phyloP scores from a whole-genome alignment of 768 basidiomycete species.

The Gloeophyllum trabeum region DNA sequence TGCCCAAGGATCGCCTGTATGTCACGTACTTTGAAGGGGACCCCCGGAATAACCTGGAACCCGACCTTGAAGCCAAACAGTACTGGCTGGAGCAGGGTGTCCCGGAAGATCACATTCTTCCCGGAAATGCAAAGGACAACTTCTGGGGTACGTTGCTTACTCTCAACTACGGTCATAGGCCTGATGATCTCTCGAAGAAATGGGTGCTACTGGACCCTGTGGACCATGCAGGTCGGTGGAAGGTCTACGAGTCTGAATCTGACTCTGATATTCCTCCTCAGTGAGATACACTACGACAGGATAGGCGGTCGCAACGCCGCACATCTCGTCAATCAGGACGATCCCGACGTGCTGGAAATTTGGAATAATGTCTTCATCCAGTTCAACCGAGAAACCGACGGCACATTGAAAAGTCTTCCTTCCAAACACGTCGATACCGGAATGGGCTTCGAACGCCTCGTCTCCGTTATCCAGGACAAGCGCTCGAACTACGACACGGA shows the following conservation, averaged over 20 bases:
- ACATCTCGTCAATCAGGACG: slow-evolving; percentile 88
- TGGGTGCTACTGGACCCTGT: slow-evolving; percentile 97
- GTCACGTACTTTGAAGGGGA: slow-evolving; percentile 98
- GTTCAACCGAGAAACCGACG: slow-evolving; percentile 91
- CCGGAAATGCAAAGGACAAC: slow-evolving; percentile 94
- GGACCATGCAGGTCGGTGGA: slow-evolving; percentile 77
- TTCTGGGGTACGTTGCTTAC: slow-evolving; percentile 76
- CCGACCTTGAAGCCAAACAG: slow-evolving; percentile 82
- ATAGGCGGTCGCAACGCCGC: slow-evolving; percentile 97
- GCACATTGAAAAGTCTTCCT: slow-evolving; percentile 69
- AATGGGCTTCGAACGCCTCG: slow-evolving; percentile 97
- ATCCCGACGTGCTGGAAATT: slow-evolving; percentile 93
- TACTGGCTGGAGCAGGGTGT: slow-evolving; percentile 88
- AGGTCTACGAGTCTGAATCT: not conserved
- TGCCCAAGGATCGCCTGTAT: slow-evolving; percentile 86
- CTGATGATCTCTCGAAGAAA: slow-evolving; percentile 44
- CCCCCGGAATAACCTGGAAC: slow-evolving; percentile 66
- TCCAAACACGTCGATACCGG: slow-evolving; percentile 97
- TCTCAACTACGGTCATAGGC: not conserved
- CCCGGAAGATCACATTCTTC: slow-evolving; percentile 79
- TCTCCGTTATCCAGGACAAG: slow-evolving; percentile 86
- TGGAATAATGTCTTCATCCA: slow-evolving; percentile 99
- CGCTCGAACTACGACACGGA: slow-evolving; percentile 98
- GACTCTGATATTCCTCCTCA: slow-evolving; percentile 16
- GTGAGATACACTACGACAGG: slow-evolving; percentile 94